These are phyloP conservation scores for Tubosaeta sp. DNA, from an alignment of 768 basidiomycete genomes.

Conservation along the genomic window DNA sequence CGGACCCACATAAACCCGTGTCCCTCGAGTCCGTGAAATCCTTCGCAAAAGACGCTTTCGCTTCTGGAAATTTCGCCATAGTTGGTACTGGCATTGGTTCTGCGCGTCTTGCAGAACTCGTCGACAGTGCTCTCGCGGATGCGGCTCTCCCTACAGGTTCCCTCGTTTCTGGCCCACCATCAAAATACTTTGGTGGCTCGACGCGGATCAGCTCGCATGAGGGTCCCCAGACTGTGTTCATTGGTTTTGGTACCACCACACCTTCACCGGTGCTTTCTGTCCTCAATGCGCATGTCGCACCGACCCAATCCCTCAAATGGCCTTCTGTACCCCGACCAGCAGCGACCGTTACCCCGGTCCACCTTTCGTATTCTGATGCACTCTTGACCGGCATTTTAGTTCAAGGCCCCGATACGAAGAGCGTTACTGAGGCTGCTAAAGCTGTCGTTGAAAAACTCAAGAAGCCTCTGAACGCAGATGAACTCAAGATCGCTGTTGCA, in stretches of 20 bases:
- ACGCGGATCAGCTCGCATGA: constrained; percentile 64
- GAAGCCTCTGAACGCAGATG: constrained; percentile 56
- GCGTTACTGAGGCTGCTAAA: constrained; percentile 65
- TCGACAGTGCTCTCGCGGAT: constrained; percentile 60
- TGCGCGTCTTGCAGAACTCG: constrained; percentile 61
- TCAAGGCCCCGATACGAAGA: constrained; percentile 58
- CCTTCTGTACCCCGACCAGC: constrained; percentile 54
- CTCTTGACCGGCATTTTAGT: constrained; percentile 80
- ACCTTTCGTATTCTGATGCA: constrained; percentile 90
- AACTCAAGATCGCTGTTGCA: constrained; percentile 74
- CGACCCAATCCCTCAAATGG: constrained; percentile 85
- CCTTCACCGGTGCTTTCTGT: constrained; percentile 71
- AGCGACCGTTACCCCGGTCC: constrained; percentile 65
- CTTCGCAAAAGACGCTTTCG: constrained; percentile 70
- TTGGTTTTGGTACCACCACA: constrained; percentile 79
- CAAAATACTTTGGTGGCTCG: constrained; percentile 81
- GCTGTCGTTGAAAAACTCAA: constrained; percentile 65
- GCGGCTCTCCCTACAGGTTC: constrained; percentile 33
- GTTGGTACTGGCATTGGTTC: constrained; percentile 85
- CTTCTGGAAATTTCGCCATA: constrained; percentile 77
- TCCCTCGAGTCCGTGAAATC: constrained; percentile 66
- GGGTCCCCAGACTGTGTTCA: constrained; percentile 71
- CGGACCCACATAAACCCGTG: constrained; percentile 61
- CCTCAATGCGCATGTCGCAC: constrained; percentile 76
- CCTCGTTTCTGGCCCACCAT: constrained; percentile 22